These are phyloP conservation scores for Fusarium sp. DNA, from an alignment of 2,329 filamentous ascomycete species.

Conservation along the genomic window DNA sequence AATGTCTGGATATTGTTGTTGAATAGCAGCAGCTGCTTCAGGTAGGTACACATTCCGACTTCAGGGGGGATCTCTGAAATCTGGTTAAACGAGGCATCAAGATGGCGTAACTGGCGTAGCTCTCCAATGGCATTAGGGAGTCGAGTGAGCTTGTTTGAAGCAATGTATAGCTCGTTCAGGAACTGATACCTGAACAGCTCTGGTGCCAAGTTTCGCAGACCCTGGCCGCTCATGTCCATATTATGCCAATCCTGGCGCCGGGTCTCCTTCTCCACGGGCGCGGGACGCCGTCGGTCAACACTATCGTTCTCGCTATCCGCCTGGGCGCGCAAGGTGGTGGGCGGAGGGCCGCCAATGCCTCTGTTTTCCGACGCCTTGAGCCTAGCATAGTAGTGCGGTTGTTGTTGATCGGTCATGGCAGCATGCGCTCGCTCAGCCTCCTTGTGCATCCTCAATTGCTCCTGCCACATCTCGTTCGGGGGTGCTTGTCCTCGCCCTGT, in stretches of 20 bases:
- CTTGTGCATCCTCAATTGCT: slow-evolving; percentile 85
- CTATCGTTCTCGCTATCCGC: slow-evolving; percentile 64
- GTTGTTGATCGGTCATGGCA: slow-evolving; percentile 76
- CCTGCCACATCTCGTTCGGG: slow-evolving; percentile 82
- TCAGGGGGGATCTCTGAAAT: slow-evolving; percentile 86
- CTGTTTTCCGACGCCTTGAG: slow-evolving; percentile 78
- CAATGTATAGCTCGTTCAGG: slow-evolving; percentile 90
- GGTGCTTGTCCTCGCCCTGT: slow-evolving; percentile 64
- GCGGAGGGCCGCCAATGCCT: slow-evolving; percentile 68
- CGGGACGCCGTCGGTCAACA: slow-evolving; percentile 69
- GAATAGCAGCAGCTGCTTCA: slow-evolving; percentile 87
- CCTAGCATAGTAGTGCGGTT: slow-evolving; percentile 78
- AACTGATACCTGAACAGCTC: slow-evolving; percentile 90
- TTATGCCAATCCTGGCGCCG: slow-evolving; percentile 90
- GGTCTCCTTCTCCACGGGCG: slow-evolving; percentile 74
- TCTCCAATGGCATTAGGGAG: slow-evolving; percentile 87
- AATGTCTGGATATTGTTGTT: slow-evolving; percentile 89
- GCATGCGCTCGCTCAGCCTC: slow-evolving; percentile 78
- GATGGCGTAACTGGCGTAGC: slow-evolving; percentile 81
- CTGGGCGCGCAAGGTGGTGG: slow-evolving; percentile 61
- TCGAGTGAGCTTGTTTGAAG: slow-evolving; percentile 87
- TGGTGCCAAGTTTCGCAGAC: slow-evolving; percentile 82
- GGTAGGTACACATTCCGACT: slow-evolving; percentile 95
- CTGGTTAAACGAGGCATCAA: slow-evolving; percentile 92
- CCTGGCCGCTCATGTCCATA: slow-evolving; percentile 96